phyloP scores from a whole-genome alignment of 2,329 filamentous ascomycete species.

The Pseudopyricularia javanii region DNA sequence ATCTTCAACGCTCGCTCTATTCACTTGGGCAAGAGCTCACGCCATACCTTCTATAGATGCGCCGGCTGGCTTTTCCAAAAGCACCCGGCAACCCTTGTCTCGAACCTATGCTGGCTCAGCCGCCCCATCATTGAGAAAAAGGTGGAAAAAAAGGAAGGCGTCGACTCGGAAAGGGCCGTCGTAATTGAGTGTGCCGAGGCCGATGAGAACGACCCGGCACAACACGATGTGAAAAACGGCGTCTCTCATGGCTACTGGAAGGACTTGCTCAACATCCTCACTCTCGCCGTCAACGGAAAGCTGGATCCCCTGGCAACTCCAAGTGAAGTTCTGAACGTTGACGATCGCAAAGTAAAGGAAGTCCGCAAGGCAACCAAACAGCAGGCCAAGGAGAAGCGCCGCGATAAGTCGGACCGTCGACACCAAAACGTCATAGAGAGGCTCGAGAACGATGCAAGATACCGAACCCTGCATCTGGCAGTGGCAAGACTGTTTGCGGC shows the following conservation, averaged over 20 bases:
- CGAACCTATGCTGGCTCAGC: conserved; percentile 42
- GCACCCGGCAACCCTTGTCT: conserved; percentile 40
- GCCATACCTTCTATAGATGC: conserved; percentile 34
- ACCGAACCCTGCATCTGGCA: conserved; percentile 37
- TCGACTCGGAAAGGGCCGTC: conserved; percentile 19
- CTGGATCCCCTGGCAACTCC: conserved; percentile 28
- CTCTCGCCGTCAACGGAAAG: conserved; percentile 33
- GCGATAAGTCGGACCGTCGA: conserved; percentile 20
- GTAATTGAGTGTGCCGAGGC: conserved; percentile 17
- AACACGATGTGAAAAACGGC: conserved; percentile 30
- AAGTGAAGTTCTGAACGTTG: conserved; percentile 24
- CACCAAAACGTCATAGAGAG: conserved; percentile 23
- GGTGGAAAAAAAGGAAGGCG: conserved; percentile 20
- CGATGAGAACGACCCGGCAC: conserved; percentile 20
- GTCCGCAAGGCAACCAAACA: conserved; percentile 8
- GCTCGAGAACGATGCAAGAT: conserved; percentile 30
- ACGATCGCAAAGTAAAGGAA: conserved; percentile 12
- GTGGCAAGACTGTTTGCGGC: conserved; percentile 43
- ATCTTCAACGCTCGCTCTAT: conserved; percentile 51
- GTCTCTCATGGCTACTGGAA: conserved; percentile 52
- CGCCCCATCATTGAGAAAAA: conserved; percentile 45
- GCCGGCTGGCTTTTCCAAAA: conserved; percentile 42
- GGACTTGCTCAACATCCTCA: conserved; percentile 44
- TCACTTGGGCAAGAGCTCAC: conserved; percentile 45
- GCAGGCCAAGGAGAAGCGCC: conserved; percentile 12